phyloP scores from a whole-genome alignment of 1,284 basidiomycete genomes.

The Amylostereum chailletii region DNA sequence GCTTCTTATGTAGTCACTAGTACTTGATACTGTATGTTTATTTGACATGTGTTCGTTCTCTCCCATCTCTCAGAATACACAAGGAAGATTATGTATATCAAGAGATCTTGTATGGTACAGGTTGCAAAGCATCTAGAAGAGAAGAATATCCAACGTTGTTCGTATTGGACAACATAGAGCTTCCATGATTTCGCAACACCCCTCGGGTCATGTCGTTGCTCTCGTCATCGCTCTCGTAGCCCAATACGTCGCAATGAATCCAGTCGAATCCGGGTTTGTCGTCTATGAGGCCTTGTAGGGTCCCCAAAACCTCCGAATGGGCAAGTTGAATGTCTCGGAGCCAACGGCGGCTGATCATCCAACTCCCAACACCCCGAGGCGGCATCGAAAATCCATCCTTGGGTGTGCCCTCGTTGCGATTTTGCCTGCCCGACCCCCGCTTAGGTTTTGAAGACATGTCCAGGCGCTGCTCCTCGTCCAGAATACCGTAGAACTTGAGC shows the following conservation, averaged over 20 bases:
- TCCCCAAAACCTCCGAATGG: slow-evolving; percentile 36
- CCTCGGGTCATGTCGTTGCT: slow-evolving; percentile 3
- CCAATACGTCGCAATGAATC: slow-evolving; percentile 36
- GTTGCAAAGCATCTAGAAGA: slow-evolving; percentile 17
- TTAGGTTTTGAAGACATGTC: slow-evolving; percentile 41
- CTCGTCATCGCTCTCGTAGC: slow-evolving; percentile 46
- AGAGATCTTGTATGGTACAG: slow-evolving; percentile 3
- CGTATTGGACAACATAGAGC: background rate
- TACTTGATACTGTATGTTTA: too few species aligned
- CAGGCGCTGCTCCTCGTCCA: slow-evolving; percentile 43
- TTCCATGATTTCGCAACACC: slow-evolving; percentile 2
- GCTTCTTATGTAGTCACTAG: too few species aligned
- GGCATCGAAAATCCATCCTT: slow-evolving; percentile 55
- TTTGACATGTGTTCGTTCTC: too few species aligned
- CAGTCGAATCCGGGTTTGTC: slow-evolving; percentile 42
- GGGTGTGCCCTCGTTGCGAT: slow-evolving; percentile 40
- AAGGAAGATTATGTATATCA: slow-evolving; percentile 1
- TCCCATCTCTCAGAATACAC: background rate
- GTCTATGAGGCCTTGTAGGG: slow-evolving; percentile 32
- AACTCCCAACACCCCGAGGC: slow-evolving; percentile 51
- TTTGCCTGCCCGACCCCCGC: slow-evolving; percentile 44
- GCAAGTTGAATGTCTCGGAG: slow-evolving; percentile 27
- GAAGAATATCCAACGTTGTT: slow-evolving; percentile 12
- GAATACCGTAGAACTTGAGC: slow-evolving; percentile 42
- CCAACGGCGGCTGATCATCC: slow-evolving; percentile 72